phyloP scores from a whole-genome alignment of 1,284 basidiomycete genomes.

The Cutaneotrichosporon daszewskae region DNA sequence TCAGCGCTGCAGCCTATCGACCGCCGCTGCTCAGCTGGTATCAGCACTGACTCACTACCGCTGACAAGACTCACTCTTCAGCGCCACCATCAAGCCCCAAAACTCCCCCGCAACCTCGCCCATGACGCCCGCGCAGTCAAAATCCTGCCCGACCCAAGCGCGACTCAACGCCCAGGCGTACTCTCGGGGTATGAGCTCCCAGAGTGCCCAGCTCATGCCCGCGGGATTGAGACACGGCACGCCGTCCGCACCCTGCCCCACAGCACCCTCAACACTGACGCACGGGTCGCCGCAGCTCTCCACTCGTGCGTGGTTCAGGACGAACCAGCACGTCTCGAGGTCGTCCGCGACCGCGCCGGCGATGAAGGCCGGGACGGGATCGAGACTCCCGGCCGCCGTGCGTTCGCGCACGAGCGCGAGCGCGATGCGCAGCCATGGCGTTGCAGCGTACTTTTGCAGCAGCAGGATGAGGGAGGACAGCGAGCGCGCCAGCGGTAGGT shows the following conservation, averaged over 20 bases:
- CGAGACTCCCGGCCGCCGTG: not conserved
- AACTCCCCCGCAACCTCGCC: not conserved
- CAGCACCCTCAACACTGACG: not conserved
- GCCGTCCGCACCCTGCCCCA: not conserved
- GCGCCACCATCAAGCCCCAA: not conserved
- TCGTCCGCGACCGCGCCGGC: not conserved
- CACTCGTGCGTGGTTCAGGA: not conserved
- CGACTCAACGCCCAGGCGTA: conserved; percentile 1
- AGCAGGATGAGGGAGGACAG: not conserved
- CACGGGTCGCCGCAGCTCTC: not conserved
- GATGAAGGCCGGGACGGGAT: not conserved
- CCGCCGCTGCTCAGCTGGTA: too few species aligned
- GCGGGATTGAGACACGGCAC: not conserved
- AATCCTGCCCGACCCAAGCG: not conserved
- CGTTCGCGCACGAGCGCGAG: not conserved
- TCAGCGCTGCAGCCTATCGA: too few species aligned
- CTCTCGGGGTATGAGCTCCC: not conserved
- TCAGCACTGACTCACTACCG: not conserved
- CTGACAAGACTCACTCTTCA: not conserved
- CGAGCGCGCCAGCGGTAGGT: too few species aligned
- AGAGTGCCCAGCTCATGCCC: not conserved
- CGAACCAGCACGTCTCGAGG: not conserved
- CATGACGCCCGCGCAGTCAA: not conserved
- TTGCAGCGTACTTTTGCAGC: not conserved
- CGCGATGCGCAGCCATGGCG: too few species aligned